A percentile compares a stretch with the other conserved stretches of the same genome.
Conservation (phyloP, 768 basidiomycete genomes). For the Holtermanniella nyarrowii region DNA sequence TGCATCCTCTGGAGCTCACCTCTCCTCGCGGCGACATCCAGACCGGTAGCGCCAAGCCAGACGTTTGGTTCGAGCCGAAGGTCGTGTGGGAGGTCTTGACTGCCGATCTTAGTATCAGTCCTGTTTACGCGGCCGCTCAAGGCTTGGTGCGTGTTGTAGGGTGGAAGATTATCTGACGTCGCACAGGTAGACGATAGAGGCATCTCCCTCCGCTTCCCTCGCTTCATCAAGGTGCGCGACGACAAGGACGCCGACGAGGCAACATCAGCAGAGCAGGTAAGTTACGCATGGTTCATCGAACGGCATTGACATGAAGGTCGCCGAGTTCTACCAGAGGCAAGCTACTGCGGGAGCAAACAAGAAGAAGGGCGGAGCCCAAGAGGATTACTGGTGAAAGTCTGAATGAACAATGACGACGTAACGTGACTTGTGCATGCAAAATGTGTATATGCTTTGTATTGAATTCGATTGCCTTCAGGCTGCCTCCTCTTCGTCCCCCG, state of each 20-base stretch:
- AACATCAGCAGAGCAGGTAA: conserved; percentile 81
- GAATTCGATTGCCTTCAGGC: not conserved
- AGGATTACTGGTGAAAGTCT: conserved; percentile 45
- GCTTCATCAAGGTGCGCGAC: conserved; percentile 83
- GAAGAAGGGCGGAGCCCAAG: conserved; percentile 47
- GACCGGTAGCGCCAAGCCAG: conserved; percentile 85
- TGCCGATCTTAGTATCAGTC: conserved; percentile 91
- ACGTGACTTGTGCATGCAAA: conserved; percentile 1
- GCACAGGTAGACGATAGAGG: conserved; percentile 61
- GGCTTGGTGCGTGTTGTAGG: conserved; percentile 27
- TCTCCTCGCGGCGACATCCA: conserved; percentile 72
- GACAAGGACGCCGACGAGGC: conserved; percentile 90
- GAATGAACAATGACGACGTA: conserved; percentile 9
- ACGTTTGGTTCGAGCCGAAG: conserved; percentile 95
- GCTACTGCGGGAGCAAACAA: conserved; percentile 66
- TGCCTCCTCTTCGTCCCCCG: conserved; percentile 15
- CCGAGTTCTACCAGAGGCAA: conserved; percentile 89
- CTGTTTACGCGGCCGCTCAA: conserved; percentile 47
- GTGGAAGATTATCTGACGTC: no score
- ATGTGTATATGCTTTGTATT: not conserved
- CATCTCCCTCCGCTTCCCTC: conserved; percentile 89
- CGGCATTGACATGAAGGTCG: conserved; percentile 33
- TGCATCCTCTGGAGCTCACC: conserved; percentile 54
- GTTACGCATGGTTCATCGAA: conserved; percentile 2
- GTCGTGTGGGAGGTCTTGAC: conserved; percentile 97